Base-by-base conservation (phyloP, 148 eudicot genomes). In the Suaeda aralocaspica region DNA sequence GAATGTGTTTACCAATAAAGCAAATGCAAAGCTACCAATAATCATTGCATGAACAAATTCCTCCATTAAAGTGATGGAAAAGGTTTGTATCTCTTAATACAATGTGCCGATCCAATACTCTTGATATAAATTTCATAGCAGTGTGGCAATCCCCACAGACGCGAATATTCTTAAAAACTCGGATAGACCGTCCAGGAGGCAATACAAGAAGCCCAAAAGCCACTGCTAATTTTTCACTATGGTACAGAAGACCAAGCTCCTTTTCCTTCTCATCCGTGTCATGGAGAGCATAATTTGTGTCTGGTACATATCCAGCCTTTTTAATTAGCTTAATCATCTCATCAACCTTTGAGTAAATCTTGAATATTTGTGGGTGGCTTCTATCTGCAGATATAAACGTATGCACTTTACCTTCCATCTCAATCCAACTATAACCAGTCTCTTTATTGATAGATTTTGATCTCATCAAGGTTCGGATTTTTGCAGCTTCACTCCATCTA, bases 101-200 rank as follows among this genome's bases (percentile, higher is more conserved):
- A 58, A 87, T 82, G 63, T 83, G 74, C 58, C 96, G 71, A 36
- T 52, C 18, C 70, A 48, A 87, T 55, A 80, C 83, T 68, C 52
- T 42, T 3, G 92, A 87, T 46, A 83, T 74, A 39, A 76, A 79
- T 55, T 84, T 87, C 92, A 87, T 89, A n/a, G 90, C 90, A 66
- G 66, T 66, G 72, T 91, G 97, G 68, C 95, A 91, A 77, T 91
- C 94, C 30, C 92, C 97, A 73, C 97, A 91, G 21, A 85, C 83
- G 55, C 95, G 69, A 11, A 89, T 77, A 56, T 91, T 91, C 82
- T 91, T 91, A 45, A 72, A 87, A 64, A 91, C 73, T 64, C 89
- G 83, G 73, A 91, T 74, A 22, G 90, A 86, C 7, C 59, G 80
- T 72, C 82, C 81, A 19, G 55, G 72, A 26, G 92, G 88, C 79